Evolutionary conservation across 257 asterid species (phyloP), one percentile per base, ranked within the genome.

Genomic region (Ballota nigra): DNA sequence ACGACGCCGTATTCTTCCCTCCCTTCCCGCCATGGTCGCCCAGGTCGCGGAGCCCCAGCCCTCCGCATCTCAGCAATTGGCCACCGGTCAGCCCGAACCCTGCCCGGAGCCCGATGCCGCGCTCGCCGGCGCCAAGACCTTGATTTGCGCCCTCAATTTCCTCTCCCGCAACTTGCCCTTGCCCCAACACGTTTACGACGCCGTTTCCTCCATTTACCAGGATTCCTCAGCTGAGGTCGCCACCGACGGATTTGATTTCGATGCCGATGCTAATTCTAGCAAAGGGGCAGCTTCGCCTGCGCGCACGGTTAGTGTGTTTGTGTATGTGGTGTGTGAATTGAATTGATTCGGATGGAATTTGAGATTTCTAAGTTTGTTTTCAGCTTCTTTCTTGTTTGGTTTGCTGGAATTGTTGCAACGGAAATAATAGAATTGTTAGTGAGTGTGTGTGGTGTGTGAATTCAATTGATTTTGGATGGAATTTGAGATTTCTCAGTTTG

Each of bases 101-200:
- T 73, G 63, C 9, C 71, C 81, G 74, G 68, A 66, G 49, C 47
- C 80, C 11, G 84, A 67, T 38, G 66, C 52, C 52, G 80, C 79
- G 43, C 72, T 89, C 31, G 90, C 84, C 78, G 77, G 84, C 33
- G 87, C 97, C 40, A 88, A 87, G 81, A 88, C 92, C 1, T 81
- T 94, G 51, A 91, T 94, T 40, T 94, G 96, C 59, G 99, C 97
- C 38, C 95, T 94, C 82, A 94, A 91, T 88, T 88, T 86, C 73
- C 86, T 94, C 60, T 91, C 99, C 11, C 95, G 97, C 13, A 86
- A 89, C 80, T 83, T 94, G 75, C 99, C 99, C 64, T 77, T 94
- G 69, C 99, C 97, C 29, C 89, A 79, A 13, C 89, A 89, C 16
- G 83, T 94, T 4, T 88, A 89, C 83, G 93, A 89, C 79, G 96